phyloP scores from a whole-genome alignment of 148 eudicot species.

The Mesembryanthemum crystallinum region DNA sequence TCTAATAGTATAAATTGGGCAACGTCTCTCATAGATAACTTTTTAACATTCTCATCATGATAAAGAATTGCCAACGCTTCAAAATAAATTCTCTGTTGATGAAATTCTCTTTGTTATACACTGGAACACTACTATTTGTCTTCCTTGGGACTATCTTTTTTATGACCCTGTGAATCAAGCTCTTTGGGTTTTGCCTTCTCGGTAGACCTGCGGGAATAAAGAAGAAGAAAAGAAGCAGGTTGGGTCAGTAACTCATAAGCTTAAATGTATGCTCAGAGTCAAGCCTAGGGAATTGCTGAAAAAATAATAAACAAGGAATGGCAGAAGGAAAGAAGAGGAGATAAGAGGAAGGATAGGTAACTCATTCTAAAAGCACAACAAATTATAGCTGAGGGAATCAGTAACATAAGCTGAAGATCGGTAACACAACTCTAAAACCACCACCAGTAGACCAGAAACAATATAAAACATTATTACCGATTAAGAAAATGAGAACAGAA shows the following conservation, averaged over 20 bases:
- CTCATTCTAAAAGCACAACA: not conserved
- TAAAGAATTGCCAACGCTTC: no score
- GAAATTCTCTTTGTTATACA: not conserved
- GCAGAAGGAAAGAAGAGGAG: not conserved
- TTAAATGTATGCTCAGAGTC: not conserved
- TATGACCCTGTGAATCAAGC: constrained; percentile 14
- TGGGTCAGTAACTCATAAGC: no score
- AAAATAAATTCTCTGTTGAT: not conserved
- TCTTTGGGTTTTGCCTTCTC: constrained; percentile 36
- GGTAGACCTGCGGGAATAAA: constrained; percentile 31
- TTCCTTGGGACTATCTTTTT: constrained; percentile 20
- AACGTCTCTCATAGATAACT: no score
- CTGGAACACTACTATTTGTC: constrained; percentile 5
- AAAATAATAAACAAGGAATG: not conserved
- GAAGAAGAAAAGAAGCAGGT: not conserved
- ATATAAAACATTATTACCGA: no score
- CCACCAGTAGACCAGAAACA: no score
- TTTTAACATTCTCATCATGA: no score
- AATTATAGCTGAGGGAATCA: no score
- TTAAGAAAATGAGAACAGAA: no score
- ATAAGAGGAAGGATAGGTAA: no score
- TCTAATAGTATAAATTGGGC: no score
- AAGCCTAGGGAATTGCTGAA: not conserved
- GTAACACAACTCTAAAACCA: no score
- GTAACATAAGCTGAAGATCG: not conserved